Evolutionary conservation across 352 stramenopile species (phyloP), one percentile per base, ranked within the genome.

Genomic region (Pythium sp.): DNA sequence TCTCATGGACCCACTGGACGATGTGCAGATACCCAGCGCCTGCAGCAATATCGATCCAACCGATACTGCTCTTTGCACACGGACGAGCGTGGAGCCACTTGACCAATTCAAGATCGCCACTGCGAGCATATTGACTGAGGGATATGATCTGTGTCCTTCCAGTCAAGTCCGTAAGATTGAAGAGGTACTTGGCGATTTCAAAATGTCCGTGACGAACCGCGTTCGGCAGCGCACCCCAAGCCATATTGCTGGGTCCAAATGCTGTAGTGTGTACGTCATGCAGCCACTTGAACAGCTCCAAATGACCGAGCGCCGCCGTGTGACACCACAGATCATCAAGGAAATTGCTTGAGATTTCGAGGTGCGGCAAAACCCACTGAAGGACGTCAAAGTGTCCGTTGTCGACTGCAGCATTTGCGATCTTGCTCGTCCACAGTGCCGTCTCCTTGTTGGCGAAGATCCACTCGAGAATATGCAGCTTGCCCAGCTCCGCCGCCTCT

Each of bases 231-330:
- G 30, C n/a, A 62, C 34, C 6, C 8, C 7, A 62, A 26, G 28
- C 26, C 4, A 41, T 11, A 41, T 8, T 1, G 34, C 34, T 41
- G 34, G 34, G 34, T 11, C 34, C 8, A 11, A 12, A 41, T 11
- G 4, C 34, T 41, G 2, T n/a, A 15, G 5, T 20, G n/a, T 5
- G 7, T 32, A 53, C 12, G 3, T 62, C 56, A 7, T 62, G 56
- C n/a, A 62, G 56, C 32, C 56, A 49, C 56, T 51, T 62, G 30
- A 46, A 18, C 56, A 62, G 14, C 8, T 62, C 56, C 30, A 62
- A 22, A n/a, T 62, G 56, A 14, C 56, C 56, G 14, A 24, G 14
- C 7, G 20, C 22, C 9, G 56, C 56, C 4, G 56, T 34, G 8
- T n/a, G 24, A 4, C 8, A 18, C 49, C 28, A 28, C 51, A 57